phyloP scores from a whole-genome alignment of 352 stramenopile species.

The Phytopythium mirpurense region DNA sequence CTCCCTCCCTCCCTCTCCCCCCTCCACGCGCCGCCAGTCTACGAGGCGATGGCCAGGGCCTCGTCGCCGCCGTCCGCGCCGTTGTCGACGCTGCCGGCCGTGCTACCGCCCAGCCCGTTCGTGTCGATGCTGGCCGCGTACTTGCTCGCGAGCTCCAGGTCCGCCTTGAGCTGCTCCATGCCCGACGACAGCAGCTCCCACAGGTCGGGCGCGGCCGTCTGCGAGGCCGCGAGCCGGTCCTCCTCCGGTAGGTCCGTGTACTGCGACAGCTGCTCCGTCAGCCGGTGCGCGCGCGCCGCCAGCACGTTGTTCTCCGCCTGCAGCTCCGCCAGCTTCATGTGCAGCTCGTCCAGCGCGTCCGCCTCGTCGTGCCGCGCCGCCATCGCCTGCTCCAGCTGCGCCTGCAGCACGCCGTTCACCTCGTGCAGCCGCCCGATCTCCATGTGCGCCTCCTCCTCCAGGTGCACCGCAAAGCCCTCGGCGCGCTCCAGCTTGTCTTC shows the following conservation, averaged over 20 bases:
- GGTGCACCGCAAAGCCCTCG: conserved; percentile 53
- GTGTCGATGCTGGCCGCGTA: conserved; percentile 79
- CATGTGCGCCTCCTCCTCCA: conserved; percentile 56
- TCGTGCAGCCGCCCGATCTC: conserved; percentile 58
- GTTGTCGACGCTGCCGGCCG: conserved; percentile 26
- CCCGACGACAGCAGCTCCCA: conserved; percentile 82
- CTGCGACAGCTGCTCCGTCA: conserved; percentile 79
- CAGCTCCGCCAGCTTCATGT: conserved; percentile 66
- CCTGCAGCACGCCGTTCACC: conserved; percentile 50
- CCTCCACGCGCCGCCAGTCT: conserved; percentile 5
- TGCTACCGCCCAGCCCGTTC: conserved; percentile 10
- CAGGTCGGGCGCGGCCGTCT: conserved; percentile 64
- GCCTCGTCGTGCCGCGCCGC: conserved; percentile 62
- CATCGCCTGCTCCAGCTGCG: conserved; percentile 60
- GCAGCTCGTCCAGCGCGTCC: conserved; percentile 58
- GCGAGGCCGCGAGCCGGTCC: conserved; percentile 44
- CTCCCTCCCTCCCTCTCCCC: too few relatives aligned
- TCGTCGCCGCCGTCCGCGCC: conserved; percentile 41
- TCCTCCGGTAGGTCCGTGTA: conserved; percentile 79
- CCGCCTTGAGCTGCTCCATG: conserved; percentile 88
- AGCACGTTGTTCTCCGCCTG: conserved; percentile 86
- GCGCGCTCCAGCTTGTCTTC: conserved; percentile 60
- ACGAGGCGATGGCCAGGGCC: conserved; percentile 47
- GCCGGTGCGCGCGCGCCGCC: conserved; percentile 60
- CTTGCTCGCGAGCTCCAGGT: conserved; percentile 83